Evolutionary conservation across 1,284 basidiomycete species (phyloP).

Genomic region (Porodaedalea pini): DNA sequence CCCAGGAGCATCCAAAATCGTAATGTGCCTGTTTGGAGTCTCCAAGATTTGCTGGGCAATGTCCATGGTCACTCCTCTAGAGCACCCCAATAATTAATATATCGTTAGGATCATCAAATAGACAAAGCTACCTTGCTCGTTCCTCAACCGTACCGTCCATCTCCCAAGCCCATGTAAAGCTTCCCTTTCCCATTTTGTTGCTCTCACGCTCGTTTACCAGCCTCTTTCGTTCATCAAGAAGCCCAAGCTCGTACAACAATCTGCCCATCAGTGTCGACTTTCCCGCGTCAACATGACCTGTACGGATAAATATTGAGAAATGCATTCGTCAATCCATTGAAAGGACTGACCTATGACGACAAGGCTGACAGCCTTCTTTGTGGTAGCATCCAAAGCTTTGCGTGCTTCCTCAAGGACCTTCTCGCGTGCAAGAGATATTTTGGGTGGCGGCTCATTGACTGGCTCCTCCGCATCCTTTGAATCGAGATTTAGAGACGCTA

Average conservation of each 20-base stretch:
- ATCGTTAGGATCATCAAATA: neutral
- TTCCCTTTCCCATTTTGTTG: constrained; percentile 86
- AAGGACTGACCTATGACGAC: constrained; percentile 83
- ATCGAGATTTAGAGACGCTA: constrained; percentile 70
- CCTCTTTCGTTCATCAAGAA: constrained; percentile 82
- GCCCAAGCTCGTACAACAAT: constrained; percentile 87
- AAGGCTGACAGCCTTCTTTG: constrained; percentile 76
- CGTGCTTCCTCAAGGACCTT: constrained; percentile 83
- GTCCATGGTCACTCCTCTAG: constrained; percentile 96
- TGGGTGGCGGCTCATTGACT: constrained; percentile 56
- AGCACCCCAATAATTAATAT: constrained; percentile 8
- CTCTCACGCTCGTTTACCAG: constrained; percentile 89
- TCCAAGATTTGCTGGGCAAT: constrained; percentile 83
- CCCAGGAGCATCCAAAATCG: constrained; percentile 93
- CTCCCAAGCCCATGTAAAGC: constrained; percentile 98
- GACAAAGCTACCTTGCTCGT: constrained; percentile 66
- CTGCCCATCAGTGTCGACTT: constrained; percentile 98
- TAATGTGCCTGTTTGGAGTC: constrained; percentile 79
- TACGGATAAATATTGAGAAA: neutral
- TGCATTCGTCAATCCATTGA: constrained; percentile 1
- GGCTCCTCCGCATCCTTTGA: constrained; percentile 41
- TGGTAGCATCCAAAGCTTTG: constrained; percentile 47
- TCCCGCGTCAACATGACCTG: constrained; percentile 97
- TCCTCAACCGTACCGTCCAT: constrained; percentile 93
- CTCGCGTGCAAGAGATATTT: constrained; percentile 72